phyloP scores from a whole-genome alignment of 176 grass and related monocot genomes.

The Oryza longistaminata region DNA sequence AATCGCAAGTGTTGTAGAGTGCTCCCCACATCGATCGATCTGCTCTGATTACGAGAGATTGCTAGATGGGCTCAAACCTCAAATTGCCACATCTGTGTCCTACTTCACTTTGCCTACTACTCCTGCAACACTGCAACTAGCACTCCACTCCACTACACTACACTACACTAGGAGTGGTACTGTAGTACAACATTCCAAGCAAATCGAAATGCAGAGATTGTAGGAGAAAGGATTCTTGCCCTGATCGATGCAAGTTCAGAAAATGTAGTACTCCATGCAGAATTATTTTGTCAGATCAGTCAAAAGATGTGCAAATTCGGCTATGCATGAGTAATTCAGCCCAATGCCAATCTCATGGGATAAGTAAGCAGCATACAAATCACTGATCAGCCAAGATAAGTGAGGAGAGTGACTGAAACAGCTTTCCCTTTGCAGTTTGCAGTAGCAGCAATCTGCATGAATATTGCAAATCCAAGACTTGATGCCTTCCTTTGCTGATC shows the following conservation, averaged over 20 bases:
- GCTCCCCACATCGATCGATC: not conserved
- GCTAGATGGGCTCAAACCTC: not conserved
- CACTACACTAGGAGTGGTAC: not conserved
- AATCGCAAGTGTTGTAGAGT: not conserved
- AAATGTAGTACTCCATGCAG: not conserved
- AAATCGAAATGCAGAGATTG: not conserved
- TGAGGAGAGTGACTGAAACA: no score
- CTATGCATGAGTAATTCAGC: not conserved
- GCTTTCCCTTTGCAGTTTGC: not conserved
- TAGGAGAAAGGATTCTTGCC: not conserved
- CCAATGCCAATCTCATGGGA: not conserved
- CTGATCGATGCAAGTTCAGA: not conserved
- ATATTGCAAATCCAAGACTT: not conserved
- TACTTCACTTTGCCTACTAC: not conserved
- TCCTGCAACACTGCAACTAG: not conserved
- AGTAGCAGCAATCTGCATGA: not conserved
- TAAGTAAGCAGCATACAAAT: no score
- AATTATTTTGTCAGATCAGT: not conserved
- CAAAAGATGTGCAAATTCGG: not conserved
- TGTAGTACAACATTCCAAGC: not conserved
- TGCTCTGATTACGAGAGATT: not conserved
- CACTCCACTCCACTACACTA: no score
- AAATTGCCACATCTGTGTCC: not conserved
- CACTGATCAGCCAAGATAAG: no score
- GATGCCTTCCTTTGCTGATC: not conserved